These are phyloP conservation scores for Lasiodiplodia gonubiensis DNA, from an alignment of 2,329 filamentous ascomycete genomes.

Conservation along the genomic window DNA sequence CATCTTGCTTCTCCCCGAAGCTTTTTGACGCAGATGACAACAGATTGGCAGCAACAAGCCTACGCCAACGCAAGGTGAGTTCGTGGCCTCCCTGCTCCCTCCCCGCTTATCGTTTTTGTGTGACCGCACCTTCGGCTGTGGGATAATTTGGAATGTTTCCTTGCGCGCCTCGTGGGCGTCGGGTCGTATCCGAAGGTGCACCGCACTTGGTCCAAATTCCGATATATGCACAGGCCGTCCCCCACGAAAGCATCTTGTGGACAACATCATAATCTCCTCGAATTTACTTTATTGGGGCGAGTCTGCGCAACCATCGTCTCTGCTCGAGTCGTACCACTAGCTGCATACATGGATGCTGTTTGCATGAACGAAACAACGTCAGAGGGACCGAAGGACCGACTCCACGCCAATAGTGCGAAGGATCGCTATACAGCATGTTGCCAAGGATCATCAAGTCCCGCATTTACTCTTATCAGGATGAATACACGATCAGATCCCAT, in stretches of 20 bases:
- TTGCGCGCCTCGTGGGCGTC: constrained; percentile 21
- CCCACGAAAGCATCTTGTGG: not conserved
- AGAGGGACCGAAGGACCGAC: constrained; percentile 13
- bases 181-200: not conserved
- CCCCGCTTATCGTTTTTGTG: constrained; percentile 13
- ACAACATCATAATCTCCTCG: not conserved
- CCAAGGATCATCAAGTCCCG: not conserved
- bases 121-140: not conserved
- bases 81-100: not conserved
- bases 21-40: not conserved
- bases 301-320: not conserved
- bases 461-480: not conserved
- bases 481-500: constrained; percentile 2
- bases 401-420: not conserved
- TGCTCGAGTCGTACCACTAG: constrained; percentile 3
- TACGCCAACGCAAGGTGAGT: constrained; percentile 2
- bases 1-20: not conserved
- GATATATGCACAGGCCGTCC: constrained; percentile 15
- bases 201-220: not conserved
- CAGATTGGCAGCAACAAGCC: constrained; percentile 3
- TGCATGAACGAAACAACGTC: constrained; percentile 17
- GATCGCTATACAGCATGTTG: constrained; percentile 9
- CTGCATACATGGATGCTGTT: not conserved
- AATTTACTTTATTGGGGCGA: not conserved
- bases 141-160: constrained; percentile 10